phyloP scores from a whole-genome alignment of 106 monocot genomes.

The Dendrobium huoshanense region DNA sequence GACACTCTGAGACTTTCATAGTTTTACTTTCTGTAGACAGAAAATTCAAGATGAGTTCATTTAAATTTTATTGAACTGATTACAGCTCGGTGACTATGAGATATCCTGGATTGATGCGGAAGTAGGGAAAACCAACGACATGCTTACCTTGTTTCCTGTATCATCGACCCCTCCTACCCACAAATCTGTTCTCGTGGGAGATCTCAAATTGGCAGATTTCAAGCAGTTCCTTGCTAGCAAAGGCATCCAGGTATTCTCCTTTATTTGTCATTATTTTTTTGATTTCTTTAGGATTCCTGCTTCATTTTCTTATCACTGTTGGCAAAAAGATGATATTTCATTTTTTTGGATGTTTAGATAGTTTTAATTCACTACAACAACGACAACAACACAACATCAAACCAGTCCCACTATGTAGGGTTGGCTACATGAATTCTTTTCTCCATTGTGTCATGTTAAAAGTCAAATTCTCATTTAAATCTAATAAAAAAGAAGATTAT shows the following conservation, averaged over 20 bases:
- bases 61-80: conserved; percentile 11
- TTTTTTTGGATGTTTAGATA: neutral
- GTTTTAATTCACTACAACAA: neutral
- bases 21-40: neutral
- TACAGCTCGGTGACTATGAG: conserved; percentile 89
- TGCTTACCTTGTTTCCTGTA: conserved; percentile 60
- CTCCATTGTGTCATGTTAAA: no score
- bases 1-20: neutral
- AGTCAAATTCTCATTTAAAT: no score
- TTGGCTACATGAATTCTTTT: no score
- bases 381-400: no score
- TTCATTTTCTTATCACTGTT: neutral
- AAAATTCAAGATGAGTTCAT: neutral
- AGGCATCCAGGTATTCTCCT: conserved; percentile 56
- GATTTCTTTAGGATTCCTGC: neutral
- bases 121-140: conserved; percentile 59
- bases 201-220: conserved; percentile 91
- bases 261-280: conserved; percentile 1
- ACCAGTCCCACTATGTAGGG: no score
- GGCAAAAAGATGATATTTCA: neutral
- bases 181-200: conserved; percentile 92
- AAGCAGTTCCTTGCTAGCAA: conserved; percentile 90
- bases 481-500: no score
- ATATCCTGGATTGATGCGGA: conserved; percentile 89
- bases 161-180: conserved; percentile 64